These are phyloP conservation scores for Populus hybrid DNA, from an alignment of 441 rosid species.

Conservation along the genomic window DNA sequence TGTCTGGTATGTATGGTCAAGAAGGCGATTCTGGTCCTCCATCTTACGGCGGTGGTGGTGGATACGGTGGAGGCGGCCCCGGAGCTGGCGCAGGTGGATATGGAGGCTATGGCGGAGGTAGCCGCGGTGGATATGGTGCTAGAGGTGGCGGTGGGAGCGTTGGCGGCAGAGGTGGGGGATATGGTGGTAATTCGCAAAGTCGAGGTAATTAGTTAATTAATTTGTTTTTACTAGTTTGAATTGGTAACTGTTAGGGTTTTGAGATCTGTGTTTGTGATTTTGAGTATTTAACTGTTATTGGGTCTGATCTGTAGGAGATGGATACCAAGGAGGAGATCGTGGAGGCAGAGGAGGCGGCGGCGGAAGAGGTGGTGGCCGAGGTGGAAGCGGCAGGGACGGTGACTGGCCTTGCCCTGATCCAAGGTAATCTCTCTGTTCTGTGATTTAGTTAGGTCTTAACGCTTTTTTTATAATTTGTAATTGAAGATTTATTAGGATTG, in stretches of 20 bases:
- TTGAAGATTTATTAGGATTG: not conserved
- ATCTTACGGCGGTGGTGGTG: conserved; percentile 36
- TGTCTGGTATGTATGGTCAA: conserved; percentile 68
- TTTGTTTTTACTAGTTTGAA: conserved; percentile 8
- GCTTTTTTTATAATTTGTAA: not conserved
- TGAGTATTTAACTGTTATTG: not conserved
- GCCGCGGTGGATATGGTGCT: conserved; percentile 46
- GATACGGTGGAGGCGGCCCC: conserved; percentile 20
- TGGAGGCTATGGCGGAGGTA: conserved; percentile 33
- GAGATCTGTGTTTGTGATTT: not conserved
- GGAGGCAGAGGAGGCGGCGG: conserved; percentile 59
- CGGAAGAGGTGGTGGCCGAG: conserved; percentile 66
- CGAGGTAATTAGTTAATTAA: conserved; percentile 43
- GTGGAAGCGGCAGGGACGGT: conserved; percentile 84
- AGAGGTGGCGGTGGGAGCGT: conserved; percentile 45
- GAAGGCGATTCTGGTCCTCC: conserved; percentile 52
- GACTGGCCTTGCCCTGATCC: conserved; percentile 96
- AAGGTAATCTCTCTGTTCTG: conserved; percentile 36
- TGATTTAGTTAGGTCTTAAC: not conserved
- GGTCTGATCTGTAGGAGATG: conserved; percentile 37
- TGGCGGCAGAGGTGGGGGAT: conserved; percentile 48
- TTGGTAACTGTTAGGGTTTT: conserved; percentile 8
- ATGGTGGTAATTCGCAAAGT: conserved; percentile 45
- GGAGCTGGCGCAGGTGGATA: conserved; percentile 28
- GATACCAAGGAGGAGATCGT: conserved; percentile 79